A percentile compares a stretch with the other conserved stretches of the same genome.
These are phyloP conservation scores for Gynostemma pentaphyllum DNA, from an alignment of 306 rosid genomes.

Conservation along the genomic window DNA sequence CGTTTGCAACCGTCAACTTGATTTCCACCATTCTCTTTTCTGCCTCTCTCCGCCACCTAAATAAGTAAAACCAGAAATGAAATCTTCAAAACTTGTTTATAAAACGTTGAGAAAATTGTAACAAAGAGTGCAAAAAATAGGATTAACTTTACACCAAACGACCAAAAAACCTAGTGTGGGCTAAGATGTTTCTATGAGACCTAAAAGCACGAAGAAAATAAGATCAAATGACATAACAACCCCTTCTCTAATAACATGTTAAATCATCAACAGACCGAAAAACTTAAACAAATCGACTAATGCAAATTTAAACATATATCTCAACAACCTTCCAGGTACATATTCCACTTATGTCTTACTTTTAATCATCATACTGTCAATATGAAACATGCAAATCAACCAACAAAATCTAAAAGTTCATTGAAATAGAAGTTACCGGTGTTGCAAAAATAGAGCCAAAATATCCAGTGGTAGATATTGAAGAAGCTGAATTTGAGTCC, in stretches of 20 bases:
- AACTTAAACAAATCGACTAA: too few relatives aligned
- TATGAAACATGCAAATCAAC: slow-evolving; percentile 5
- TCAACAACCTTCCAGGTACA: too few relatives aligned
- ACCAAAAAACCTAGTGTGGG: too few relatives aligned
- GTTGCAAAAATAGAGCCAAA: slow-evolving; percentile 67
- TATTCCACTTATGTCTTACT: background rate
- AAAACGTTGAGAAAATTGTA: background rate
- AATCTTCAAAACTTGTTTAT: background rate
- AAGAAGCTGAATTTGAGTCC: slow-evolving; percentile 33
- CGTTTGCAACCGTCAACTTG: slow-evolving; percentile 10
- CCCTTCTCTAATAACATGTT: too few relatives aligned
- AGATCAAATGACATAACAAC: too few relatives aligned
- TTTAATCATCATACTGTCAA: background rate
- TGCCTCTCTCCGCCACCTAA: slow-evolving; percentile 27
- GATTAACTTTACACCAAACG: too few relatives aligned
- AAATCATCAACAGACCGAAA: too few relatives aligned
- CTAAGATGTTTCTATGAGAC: too few relatives aligned
- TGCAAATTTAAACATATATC: too few relatives aligned
- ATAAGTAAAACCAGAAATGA: slow-evolving; percentile 2
- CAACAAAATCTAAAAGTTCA: background rate
- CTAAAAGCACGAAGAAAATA: too few relatives aligned
- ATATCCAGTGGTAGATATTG: slow-evolving; percentile 32
- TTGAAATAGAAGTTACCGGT: slow-evolving; percentile 37
- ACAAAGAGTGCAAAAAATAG: too few relatives aligned
- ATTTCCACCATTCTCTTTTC: slow-evolving; percentile 7